Evolutionary conservation across 2,329 filamentous ascomycete species (phyloP).

Genomic region (Penicillium oxalicum): DNA sequence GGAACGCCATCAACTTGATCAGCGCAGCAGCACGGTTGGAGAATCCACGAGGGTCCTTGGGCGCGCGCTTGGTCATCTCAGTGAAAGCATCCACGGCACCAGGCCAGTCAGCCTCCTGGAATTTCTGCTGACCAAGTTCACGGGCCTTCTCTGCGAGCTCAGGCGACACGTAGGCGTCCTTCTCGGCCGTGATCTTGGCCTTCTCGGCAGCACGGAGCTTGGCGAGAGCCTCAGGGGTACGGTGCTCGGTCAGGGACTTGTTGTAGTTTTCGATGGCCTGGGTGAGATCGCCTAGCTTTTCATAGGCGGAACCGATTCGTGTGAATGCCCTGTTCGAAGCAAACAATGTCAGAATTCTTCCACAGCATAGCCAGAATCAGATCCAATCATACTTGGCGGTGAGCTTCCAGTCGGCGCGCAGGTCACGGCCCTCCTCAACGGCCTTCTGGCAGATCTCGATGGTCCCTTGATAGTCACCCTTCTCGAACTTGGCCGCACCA

Average conservation of each 20-base stretch:
- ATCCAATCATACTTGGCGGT: slow-evolving; percentile 66
- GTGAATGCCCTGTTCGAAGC: slow-evolving; percentile 61
- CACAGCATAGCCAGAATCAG: neutral
- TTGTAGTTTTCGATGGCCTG: slow-evolving; percentile 86
- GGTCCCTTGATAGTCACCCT: slow-evolving; percentile 83
- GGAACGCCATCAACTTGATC: slow-evolving; percentile 94
- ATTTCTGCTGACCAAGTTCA: slow-evolving; percentile 90
- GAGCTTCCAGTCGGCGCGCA: slow-evolving; percentile 94
- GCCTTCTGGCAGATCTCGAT: slow-evolving; percentile 85
- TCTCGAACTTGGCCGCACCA: slow-evolving; percentile 89
- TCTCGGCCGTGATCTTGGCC: slow-evolving; percentile 68
- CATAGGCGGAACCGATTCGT: slow-evolving; percentile 87
- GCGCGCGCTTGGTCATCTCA: slow-evolving; percentile 95
- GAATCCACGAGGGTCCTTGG: slow-evolving; percentile 88
- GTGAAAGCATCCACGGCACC: slow-evolving; percentile 88
- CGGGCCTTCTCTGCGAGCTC: slow-evolving; percentile 92
- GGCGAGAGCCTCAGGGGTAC: slow-evolving; percentile 84
- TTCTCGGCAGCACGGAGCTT: slow-evolving; percentile 92
- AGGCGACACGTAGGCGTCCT: slow-evolving; percentile 77
- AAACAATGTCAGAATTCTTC: slow-evolving; percentile 9
- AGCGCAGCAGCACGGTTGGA: slow-evolving; percentile 96
- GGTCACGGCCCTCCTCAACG: slow-evolving; percentile 78
- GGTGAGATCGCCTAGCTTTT: slow-evolving; percentile 75
- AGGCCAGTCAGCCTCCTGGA: slow-evolving; percentile 95
- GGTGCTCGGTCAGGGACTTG: slow-evolving; percentile 91